A percentile compares a stretch with the other conserved stretches of the same genome.
Evolutionary conservation across 108 stramenopile species (phyloP).

Genomic region (Fragilaria radians): DNA sequence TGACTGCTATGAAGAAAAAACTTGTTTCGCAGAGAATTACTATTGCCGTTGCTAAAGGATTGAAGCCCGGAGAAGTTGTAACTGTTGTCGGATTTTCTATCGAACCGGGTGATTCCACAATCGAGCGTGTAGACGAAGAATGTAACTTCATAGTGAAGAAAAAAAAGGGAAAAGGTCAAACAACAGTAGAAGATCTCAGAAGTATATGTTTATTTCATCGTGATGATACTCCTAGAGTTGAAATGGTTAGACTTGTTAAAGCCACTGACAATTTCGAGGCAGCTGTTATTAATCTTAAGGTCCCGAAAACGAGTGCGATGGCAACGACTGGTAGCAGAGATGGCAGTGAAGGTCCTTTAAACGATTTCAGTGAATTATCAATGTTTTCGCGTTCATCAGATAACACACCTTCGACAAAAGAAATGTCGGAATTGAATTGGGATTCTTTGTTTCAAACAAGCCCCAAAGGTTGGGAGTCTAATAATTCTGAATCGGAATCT

Average conservation of each 20-base stretch:
- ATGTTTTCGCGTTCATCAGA: not conserved
- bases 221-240: not conserved
- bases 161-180: not conserved
- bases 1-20: not conserved
- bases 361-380: not conserved
- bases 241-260: not conserved
- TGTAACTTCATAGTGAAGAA: not conserved
- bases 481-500: not conserved
- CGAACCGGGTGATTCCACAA: not conserved
- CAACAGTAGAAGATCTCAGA: not conserved
- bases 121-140: not conserved
- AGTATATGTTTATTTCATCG: not conserved
- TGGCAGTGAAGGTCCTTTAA: too few relatives aligned
- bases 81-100: not conserved
- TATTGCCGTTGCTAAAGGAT: not conserved
- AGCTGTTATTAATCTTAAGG: not conserved
- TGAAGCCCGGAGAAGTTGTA: not conserved
- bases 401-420: not conserved
- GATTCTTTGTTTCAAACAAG: not conserved
- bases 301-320: not conserved
- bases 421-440: not conserved
- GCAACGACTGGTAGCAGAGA: not conserved
- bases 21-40: constrained; percentile 4
- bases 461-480: not conserved
- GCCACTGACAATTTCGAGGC: not conserved